Conservation (phyloP, 805 yeast genomes). For the Vanderwaltozyma tropicalis region DNA sequence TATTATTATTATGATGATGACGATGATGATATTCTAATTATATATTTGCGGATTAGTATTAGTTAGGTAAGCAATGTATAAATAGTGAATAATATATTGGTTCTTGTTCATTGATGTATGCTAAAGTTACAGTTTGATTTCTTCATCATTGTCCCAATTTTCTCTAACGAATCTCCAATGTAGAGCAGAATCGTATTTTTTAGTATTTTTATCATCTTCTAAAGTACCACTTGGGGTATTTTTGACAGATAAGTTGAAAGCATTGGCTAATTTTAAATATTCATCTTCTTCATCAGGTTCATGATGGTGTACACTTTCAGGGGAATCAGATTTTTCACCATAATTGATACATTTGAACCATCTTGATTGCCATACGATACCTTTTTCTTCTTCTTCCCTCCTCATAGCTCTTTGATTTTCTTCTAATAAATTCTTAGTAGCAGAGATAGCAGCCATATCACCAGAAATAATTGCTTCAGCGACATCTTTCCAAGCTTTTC, state of each 20-base stretch:
- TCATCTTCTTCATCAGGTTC: constrained; percentile 25
- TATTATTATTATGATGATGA: too few relatives aligned
- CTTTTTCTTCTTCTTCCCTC: constrained; percentile 56
- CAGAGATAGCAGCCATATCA: constrained; percentile 64
- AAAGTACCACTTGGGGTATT: constrained; percentile 61
- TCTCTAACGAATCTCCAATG: constrained; percentile 65
- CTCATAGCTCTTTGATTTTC: constrained; percentile 77
- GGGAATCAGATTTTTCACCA: constrained; percentile 8
- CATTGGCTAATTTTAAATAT: constrained; percentile 33
- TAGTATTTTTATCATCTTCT: constrained; percentile 46
- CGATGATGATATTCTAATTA: not conserved
- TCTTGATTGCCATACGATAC: constrained; percentile 61
- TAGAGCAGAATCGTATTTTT: constrained; percentile 30
- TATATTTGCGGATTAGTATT: not conserved
- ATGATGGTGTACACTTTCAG: not conserved
- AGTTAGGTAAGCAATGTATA: not conserved
- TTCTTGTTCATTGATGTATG: not conserved
- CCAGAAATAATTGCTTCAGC: constrained; percentile 76
- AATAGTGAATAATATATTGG: not conserved
- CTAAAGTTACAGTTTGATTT: constrained; percentile 32
- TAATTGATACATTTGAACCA: constrained; percentile 60
- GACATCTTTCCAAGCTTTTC: constrained; percentile 83
- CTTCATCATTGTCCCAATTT: constrained; percentile 50
- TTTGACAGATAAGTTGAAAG: constrained; percentile 48
- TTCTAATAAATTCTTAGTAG: constrained; percentile 70